Base-by-base conservation (phyloP, 257 asterid genomes). In the Plantago major region DNA sequence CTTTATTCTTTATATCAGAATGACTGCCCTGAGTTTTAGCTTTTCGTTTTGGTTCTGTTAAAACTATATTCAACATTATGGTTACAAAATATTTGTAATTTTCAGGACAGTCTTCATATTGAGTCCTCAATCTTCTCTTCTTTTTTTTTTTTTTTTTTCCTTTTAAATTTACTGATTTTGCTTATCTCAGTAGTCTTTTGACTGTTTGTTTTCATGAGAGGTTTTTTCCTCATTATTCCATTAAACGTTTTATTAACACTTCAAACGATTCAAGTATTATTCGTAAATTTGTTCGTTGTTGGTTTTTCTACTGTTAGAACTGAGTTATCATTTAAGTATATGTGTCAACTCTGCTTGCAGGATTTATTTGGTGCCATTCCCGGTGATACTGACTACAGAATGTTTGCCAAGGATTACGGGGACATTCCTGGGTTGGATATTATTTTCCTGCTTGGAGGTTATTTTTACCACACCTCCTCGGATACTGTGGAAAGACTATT, bases 401-500 rank as follows among this genome's bases (percentile, higher is more conserved):
- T 93, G 80, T 93, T 89, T 49, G 82, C 97, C 71, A 84, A 73
- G 60, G 99, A 93, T 72, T 82, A 76, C 62, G 97, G 99, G 57
- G 88, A 93, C 71, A 84, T 93, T 75, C 99, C 99, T 68, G 99
- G 99, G 53, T 83, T 93, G 79, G 99, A 93, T 81, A 83, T 85
- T 60, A 93, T 93, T 85, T 89, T 89, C 79, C 81, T 93, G 78
- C 89, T 83, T 40, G 99, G 99, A 72, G 97, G 97, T 67, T 89
- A 85, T 76, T 93, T 60, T 80, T 93, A 93, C 75, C 99, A 93
- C 81, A 93, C 99, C 67, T 70, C 97, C 64, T 80, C 74, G 55
- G 99, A 93, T 83, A 93, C 97, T 8, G 99, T 93, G 88, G 97
- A 93, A 71, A 93, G 96, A 87, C 76, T 93, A 83, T 63, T 93